phyloP scores from a whole-genome alignment of 345 rosid genomes.

The Passiflora organensis region DNA sequence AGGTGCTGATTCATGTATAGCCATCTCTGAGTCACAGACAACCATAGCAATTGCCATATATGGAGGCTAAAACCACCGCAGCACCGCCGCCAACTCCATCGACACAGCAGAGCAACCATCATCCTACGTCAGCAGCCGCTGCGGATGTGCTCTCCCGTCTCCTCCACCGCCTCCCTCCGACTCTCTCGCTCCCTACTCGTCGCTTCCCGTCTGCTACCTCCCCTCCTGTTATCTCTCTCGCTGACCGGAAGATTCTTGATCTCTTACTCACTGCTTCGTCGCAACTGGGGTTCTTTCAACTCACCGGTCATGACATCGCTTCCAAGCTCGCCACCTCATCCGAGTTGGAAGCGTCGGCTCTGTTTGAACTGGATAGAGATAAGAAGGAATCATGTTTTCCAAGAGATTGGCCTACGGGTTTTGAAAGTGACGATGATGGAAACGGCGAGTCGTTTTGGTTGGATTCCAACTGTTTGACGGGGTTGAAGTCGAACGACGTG shows the following conservation, averaged over 20 bases:
- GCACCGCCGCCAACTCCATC: conserved; percentile 91
- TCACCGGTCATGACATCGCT: conserved; percentile 36
- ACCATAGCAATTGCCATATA: too few relatives aligned
- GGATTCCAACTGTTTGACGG: conserved; percentile 33
- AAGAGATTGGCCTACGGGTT: conserved; percentile 69
- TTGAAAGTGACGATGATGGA: conserved; percentile 37
- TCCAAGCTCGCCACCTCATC: conserved; percentile 55
- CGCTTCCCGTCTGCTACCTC: conserved; percentile 22
- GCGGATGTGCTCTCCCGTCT: conserved; percentile 62
- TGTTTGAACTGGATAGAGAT: conserved; percentile 41
- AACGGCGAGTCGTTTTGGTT: conserved; percentile 49
- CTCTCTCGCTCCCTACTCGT: conserved; percentile 57
- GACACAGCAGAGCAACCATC: conserved; percentile 32
- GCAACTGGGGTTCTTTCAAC: conserved; percentile 51
- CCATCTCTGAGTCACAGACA: too few relatives aligned
- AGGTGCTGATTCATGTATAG: too few relatives aligned
- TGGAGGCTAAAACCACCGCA: conserved; percentile 31
- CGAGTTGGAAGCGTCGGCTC: conserved; percentile 46
- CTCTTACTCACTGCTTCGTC: conserved; percentile 40
- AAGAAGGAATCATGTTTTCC: conserved; percentile 48
- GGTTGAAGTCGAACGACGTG: conserved; percentile 35
- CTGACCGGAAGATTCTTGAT: conserved; percentile 12
- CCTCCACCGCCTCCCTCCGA: conserved; percentile 69
- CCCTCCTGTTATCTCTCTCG: conserved; percentile 40
- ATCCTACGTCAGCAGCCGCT: conserved; percentile 30